phyloP scores from a whole-genome alignment of 345 rosid species.

The Linum trigynum region DNA sequence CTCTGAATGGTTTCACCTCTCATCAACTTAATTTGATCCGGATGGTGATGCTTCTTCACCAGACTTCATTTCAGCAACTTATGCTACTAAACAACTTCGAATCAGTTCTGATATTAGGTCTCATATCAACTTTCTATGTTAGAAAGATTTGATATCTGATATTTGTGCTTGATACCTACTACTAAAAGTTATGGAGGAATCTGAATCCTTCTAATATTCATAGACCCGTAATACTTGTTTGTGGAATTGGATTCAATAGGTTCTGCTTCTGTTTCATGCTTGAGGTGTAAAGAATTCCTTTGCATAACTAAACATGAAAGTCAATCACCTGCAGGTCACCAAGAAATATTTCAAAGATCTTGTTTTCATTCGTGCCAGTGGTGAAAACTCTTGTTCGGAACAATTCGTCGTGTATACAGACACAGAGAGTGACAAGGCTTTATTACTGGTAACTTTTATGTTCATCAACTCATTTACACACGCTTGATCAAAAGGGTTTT shows the following conservation, averaged over 20 bases:
- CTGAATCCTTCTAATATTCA: too few relatives aligned
- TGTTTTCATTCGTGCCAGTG: slow-evolving; percentile 30
- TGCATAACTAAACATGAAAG: neutral
- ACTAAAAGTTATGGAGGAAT: too few relatives aligned
- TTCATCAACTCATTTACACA: neutral
- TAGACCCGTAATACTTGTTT: neutral
- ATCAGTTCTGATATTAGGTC: too few relatives aligned
- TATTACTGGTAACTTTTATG: slow-evolving; percentile 51
- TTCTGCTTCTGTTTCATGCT: neutral
- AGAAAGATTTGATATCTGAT: too few relatives aligned
- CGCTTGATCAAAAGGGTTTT: neutral
- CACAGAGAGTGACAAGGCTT: slow-evolving; percentile 46
- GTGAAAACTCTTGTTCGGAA: slow-evolving; percentile 33
- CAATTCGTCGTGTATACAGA: slow-evolving; percentile 56
- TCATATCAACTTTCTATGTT: too few relatives aligned
- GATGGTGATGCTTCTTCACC: slow-evolving; percentile 31
- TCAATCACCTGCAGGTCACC: slow-evolving; percentile 30
- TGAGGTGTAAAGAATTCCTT: neutral
- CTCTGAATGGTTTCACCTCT: slow-evolving; percentile 56
- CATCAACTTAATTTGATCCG: slow-evolving; percentile 73
- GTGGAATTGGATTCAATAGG: neutral
- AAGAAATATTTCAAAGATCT: slow-evolving; percentile 75
- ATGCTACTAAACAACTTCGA: too few relatives aligned
- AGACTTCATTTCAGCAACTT: too few relatives aligned
- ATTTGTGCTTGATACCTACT: too few relatives aligned